These are phyloP conservation scores for Chlorella sp. DNA, from an alignment of 139 green algal genomes.

Conservation along the genomic window DNA sequence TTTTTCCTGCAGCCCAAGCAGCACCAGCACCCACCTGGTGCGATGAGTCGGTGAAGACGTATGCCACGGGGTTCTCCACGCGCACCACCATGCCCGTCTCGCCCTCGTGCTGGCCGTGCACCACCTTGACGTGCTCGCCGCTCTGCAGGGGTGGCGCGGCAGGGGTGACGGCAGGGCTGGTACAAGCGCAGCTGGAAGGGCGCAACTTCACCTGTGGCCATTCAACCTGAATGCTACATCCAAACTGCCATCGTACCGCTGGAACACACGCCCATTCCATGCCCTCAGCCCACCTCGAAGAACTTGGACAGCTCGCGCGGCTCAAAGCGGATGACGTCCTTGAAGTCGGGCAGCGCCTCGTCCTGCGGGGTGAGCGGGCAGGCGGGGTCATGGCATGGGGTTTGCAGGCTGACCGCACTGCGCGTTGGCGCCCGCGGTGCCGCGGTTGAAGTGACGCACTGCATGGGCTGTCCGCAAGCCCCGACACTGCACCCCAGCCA, in stretches of 20 bases:
- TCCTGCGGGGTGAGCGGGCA: not conserved
- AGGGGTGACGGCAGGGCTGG: too few species aligned
- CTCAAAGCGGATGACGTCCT: constrained; percentile 64
- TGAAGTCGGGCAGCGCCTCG: constrained; percentile 47
- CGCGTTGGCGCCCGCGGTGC: too few species aligned
- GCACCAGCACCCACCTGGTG: constrained; percentile 5
- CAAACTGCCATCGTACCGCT: too few species aligned
- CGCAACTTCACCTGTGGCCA: too few species aligned
- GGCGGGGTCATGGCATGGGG: constrained; percentile 5
- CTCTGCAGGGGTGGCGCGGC: constrained; percentile 42
- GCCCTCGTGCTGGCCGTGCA: constrained; percentile 82
- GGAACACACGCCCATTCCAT: not conserved
- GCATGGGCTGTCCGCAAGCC: too few species aligned
- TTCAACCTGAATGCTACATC: too few species aligned
- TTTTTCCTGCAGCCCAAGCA: too few species aligned
- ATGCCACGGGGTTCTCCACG: constrained; percentile 68
- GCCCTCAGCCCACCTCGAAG: constrained; percentile 63
- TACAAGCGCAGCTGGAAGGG: too few species aligned
- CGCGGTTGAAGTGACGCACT: too few species aligned
- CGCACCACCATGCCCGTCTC: constrained; percentile 90
- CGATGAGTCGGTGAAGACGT: constrained; percentile 81
- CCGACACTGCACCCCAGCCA: too few species aligned
- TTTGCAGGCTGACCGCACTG: too few species aligned
- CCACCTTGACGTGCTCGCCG: constrained; percentile 89
- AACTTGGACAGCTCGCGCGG: constrained; percentile 78